A percentile compares a stretch with the other conserved stretches of the same genome.
Evolutionary conservation across 495 filamentous ascomycete species (phyloP).

Genomic region (Daldinia decipiens): DNA sequence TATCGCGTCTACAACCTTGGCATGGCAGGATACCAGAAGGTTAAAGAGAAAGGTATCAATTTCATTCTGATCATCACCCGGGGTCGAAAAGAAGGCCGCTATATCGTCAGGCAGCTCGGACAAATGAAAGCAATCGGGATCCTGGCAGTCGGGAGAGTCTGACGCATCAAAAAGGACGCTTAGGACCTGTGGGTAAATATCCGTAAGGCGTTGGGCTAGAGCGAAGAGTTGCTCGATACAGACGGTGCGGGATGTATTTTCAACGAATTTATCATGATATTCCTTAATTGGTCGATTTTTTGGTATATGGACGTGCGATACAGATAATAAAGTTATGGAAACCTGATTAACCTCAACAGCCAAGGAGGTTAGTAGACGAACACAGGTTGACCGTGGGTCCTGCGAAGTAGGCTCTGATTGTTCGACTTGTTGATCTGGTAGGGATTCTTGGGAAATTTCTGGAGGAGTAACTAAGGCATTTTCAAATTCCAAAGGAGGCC

Average conservation of each 20-base stretch:
- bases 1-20: constrained; percentile 47
- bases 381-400: constrained; percentile 28
- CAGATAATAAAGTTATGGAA: constrained; percentile 12
- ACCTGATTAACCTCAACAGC: constrained; percentile 40
- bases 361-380: constrained; percentile 36
- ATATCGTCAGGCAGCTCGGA: constrained; percentile 28
- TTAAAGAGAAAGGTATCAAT: constrained; percentile 49
- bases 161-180: constrained; percentile 30
- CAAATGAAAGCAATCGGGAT: constrained; percentile 36
- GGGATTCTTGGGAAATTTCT: constrained; percentile 7
- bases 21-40: constrained; percentile 49
- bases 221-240: constrained; percentile 43
- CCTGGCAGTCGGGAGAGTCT: constrained; percentile 26
- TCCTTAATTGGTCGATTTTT: constrained; percentile 21
- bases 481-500: constrained; percentile 32
- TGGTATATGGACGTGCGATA: constrained; percentile 31
- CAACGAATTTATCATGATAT: constrained; percentile 26
- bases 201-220: constrained; percentile 47
- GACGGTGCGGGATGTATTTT: constrained; percentile 12
- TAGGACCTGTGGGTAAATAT: constrained; percentile 46
- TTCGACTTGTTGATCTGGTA: constrained; percentile 7
- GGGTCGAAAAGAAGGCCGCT: constrained; percentile 16
- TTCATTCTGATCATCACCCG: constrained; percentile 11
- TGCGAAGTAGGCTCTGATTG: constrained; percentile 31
- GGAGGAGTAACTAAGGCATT: constrained; percentile 10